Evolutionary conservation across 2,329 filamentous ascomycete species (phyloP).

Genomic region (Penicillium crustosum): DNA sequence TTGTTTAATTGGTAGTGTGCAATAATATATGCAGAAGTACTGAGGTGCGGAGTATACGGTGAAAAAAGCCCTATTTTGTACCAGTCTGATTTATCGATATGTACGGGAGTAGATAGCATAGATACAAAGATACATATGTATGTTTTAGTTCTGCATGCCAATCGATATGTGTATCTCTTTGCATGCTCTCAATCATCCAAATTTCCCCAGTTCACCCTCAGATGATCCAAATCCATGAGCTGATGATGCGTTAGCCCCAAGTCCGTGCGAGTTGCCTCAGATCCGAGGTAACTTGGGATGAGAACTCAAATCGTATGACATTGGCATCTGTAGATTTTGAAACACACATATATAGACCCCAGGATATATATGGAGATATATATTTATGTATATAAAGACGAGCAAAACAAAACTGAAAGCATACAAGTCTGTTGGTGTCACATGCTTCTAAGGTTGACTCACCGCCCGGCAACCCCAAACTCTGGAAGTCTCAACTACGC

Average conservation of each 20-base stretch:
- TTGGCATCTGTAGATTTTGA: too few relatives aligned
- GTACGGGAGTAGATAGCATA: background rate
- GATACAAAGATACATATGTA: background rate
- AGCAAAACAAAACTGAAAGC: background rate
- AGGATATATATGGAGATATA: background rate
- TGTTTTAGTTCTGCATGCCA: background rate
- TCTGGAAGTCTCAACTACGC: background rate
- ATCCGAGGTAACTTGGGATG: conserved; percentile 1
- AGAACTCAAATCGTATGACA: conserved; percentile 1
- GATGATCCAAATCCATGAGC: background rate
- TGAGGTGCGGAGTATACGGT: background rate
- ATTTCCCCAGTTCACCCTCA: background rate
- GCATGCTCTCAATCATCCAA: background rate
- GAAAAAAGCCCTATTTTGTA: background rate
- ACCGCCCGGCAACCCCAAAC: conserved; percentile 13
- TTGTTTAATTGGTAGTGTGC: background rate
- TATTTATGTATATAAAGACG: background rate
- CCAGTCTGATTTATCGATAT: background rate
- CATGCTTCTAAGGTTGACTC: conserved; percentile 7
- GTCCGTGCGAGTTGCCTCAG: conserved; percentile 6
- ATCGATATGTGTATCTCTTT: background rate
- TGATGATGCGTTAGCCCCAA: background rate
- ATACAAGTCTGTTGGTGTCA: conserved; percentile 1
- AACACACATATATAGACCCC: background rate
- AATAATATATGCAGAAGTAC: background rate